These are phyloP conservation scores for Vanderwaltozyma tropicalis DNA, from an alignment of 805 yeast genomes.

Conservation along the genomic window DNA sequence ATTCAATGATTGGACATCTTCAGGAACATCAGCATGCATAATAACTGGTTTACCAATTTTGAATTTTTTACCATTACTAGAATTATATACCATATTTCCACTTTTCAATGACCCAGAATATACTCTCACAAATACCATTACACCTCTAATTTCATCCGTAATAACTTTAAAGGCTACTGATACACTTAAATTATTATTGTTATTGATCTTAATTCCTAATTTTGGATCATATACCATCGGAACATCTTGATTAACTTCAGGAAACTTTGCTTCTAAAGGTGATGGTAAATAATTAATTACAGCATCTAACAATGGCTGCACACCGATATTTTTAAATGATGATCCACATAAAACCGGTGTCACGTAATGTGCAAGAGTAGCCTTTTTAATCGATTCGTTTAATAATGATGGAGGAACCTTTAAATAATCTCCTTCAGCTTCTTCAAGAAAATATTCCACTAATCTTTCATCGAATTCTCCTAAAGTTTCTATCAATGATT, in stretches of 20 bases:
- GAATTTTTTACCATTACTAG: slow-evolving; percentile 57
- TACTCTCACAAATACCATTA: slow-evolving; percentile 77
- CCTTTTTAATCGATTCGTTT: slow-evolving; percentile 49
- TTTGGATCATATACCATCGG: slow-evolving; percentile 32
- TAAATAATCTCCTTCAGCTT: slow-evolving; percentile 55
- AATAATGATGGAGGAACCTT: slow-evolving; percentile 46
- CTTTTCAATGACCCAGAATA: slow-evolving; percentile 69
- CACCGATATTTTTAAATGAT: slow-evolving; percentile 85
- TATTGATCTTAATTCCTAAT: slow-evolving; percentile 43
- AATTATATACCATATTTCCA: slow-evolving; percentile 53
- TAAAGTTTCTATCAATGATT: slow-evolving; percentile 70
- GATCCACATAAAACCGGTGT: slow-evolving; percentile 90
- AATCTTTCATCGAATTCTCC: slow-evolving; percentile 74
- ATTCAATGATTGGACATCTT: slow-evolving; percentile 50
- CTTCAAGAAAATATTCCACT: slow-evolving; percentile 66
- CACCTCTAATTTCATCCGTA: slow-evolving; percentile 74
- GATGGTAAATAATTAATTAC: slow-evolving; percentile 70
- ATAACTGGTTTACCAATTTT: slow-evolving; percentile 57
- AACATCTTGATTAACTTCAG: slow-evolving; percentile 36
- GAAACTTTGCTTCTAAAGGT: slow-evolving; percentile 54
- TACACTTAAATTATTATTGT: slow-evolving; percentile 51
- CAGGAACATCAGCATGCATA: slow-evolving; percentile 84
- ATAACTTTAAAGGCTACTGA: slow-evolving; percentile 88
- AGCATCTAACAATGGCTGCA: slow-evolving; percentile 87
- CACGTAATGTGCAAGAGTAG: slow-evolving; percentile 47